Evolutionary conservation across 176 grass and related monocot species (phyloP).

Genomic region (Oropetium thomaeum): DNA sequence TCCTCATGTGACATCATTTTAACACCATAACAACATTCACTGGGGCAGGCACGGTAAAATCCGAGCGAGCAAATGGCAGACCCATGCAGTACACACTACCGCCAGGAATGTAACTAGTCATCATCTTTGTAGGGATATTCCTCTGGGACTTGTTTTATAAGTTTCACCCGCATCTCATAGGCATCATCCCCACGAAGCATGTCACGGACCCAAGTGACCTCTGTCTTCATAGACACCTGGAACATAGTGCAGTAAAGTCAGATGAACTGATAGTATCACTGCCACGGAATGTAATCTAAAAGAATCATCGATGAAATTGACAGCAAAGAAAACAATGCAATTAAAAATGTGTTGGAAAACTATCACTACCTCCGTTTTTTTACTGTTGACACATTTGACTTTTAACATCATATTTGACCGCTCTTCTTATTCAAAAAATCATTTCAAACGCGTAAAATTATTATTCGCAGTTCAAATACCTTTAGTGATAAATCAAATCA

Average conservation of each 20-base stretch:
- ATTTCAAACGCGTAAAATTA: no score
- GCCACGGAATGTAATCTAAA: neutral
- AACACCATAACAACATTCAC: neutral
- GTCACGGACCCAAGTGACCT: conserved; percentile 93
- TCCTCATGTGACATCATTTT: conserved; percentile 28
- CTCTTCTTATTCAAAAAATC: no score
- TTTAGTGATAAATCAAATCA: no score
- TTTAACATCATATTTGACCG: no score
- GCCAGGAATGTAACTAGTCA: conserved; percentile 39
- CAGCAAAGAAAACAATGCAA: no score
- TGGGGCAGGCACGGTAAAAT: neutral
- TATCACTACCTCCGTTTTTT: no score
- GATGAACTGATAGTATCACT: neutral
- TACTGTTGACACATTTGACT: no score
- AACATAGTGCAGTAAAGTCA: neutral
- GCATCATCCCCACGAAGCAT: conserved; percentile 91
- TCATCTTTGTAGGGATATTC: conserved; percentile 99
- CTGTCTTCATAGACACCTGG: conserved; percentile 96
- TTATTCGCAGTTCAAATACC: no score
- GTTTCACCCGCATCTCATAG: conserved; percentile 91
- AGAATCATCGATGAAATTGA: no score
- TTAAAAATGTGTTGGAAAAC: no score
- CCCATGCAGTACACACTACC: neutral
- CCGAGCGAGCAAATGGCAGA: neutral
- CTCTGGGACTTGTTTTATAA: conserved; percentile 91